Conservation (phyloP, 2,329 filamentous ascomycete genomes). For the Aureobasidium musti region DNA sequence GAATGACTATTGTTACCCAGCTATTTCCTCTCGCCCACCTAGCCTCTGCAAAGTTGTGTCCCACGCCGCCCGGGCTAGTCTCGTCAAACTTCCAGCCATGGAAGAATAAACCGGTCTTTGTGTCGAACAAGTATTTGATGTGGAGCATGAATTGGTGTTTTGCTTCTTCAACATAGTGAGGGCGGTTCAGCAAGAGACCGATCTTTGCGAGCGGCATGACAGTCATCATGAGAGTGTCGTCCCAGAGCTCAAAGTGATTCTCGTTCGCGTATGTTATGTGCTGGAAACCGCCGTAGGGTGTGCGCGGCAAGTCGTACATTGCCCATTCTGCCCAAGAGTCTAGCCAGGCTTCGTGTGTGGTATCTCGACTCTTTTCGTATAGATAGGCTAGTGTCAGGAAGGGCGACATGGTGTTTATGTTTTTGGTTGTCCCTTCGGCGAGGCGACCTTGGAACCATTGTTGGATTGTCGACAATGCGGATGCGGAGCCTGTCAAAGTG, state of each 20-base stretch:
- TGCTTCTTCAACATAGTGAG: conserved; percentile 74
- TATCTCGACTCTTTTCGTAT: conserved; percentile 71
- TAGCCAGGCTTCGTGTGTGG: conserved; percentile 72
- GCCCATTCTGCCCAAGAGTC: conserved; percentile 83
- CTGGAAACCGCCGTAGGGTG: conserved; percentile 71
- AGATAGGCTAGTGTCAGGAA: conserved; percentile 75
- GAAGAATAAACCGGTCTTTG: conserved; percentile 71
- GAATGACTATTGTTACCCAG: conserved; percentile 82
- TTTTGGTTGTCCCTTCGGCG: conserved; percentile 73
- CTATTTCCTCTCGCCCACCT: conserved; percentile 64
- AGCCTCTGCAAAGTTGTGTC: conserved; percentile 59
- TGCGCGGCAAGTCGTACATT: conserved; percentile 72
- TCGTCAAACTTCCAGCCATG: conserved; percentile 79
- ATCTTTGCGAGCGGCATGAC: conserved; percentile 80
- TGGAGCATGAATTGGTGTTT: conserved; percentile 77
- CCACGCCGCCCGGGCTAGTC: conserved; percentile 52
- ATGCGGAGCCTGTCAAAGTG: conserved; percentile 64
- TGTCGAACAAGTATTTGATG: conserved; percentile 76
- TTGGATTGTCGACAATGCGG: conserved; percentile 66
- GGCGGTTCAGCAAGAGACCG: conserved; percentile 67
- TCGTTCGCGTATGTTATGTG: conserved; percentile 71
- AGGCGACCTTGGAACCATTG: conserved; percentile 72
- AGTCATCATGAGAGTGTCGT: conserved; percentile 87
- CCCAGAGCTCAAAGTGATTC: conserved; percentile 77
- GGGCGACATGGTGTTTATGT: conserved; percentile 74